Evolutionary conservation across 164 flowering plant genomes (phyloP).

Genomic region (Protea cynaroides): DNA sequence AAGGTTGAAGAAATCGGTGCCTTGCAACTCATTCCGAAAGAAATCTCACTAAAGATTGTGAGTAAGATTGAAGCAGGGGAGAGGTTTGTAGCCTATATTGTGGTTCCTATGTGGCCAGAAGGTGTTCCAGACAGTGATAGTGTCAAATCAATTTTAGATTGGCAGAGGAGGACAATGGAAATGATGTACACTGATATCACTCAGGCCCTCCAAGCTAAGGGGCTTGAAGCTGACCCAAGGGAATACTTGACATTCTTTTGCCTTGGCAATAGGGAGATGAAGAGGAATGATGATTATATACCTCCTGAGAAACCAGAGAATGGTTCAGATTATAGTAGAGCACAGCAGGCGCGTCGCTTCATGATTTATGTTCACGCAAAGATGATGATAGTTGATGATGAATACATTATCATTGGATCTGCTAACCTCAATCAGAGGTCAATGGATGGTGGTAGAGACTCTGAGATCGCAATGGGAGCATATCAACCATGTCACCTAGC

Average conservation of each 20-base stretch:
- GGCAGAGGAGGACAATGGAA: too few species aligned
- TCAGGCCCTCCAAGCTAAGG: slow-evolving; percentile 19
- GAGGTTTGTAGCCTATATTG: too few species aligned
- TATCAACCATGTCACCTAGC: slow-evolving; percentile 62
- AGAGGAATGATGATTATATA: slow-evolving; percentile 38
- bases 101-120: too few species aligned
- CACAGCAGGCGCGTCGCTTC: slow-evolving; percentile 55
- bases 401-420: slow-evolving; percentile 32
- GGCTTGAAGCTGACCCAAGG: slow-evolving; percentile 39
- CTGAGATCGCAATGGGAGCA: slow-evolving; percentile 88
- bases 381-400: too few species aligned
- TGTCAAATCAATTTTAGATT: too few species aligned
- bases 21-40: neutral
- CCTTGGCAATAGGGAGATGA: slow-evolving; percentile 53
- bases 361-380: slow-evolving; percentile 63
- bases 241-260: slow-evolving; percentile 64
- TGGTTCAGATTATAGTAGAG: slow-evolving; percentile 40
- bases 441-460: slow-evolving; percentile 75
- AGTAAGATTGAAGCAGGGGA: too few species aligned
- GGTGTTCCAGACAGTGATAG: too few species aligned
- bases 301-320: slow-evolving; percentile 51
- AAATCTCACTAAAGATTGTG: slow-evolving; percentile 1
- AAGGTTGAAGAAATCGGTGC: too few species aligned
- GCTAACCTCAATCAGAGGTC: slow-evolving; percentile 86
- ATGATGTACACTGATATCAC: too few species aligned